A percentile compares a stretch with the other conserved stretches of the same genome.
phyloP scores from a whole-genome alignment of 257 asterid genomes.

The Salvia rosmarinus region DNA sequence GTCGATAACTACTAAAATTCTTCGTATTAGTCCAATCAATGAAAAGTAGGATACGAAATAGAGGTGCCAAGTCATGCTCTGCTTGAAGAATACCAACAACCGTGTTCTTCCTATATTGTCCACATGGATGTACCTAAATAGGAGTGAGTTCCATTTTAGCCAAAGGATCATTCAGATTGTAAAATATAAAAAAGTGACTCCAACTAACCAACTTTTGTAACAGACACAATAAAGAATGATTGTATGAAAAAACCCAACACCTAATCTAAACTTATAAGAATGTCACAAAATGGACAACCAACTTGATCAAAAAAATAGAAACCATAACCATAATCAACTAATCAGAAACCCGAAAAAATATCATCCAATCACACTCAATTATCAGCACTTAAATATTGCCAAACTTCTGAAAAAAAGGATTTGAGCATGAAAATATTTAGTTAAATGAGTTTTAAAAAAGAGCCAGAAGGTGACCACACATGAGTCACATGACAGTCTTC shows the following conservation, averaged over 20 bases:
- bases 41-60: conserved; percentile 81
- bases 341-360: not conserved
- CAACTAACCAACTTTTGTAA: conserved; percentile 1
- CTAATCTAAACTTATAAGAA: not conserved
- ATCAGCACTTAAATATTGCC: not conserved
- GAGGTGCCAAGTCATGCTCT: conserved; percentile 84
- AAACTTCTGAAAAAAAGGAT: not conserved
- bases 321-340: not conserved
- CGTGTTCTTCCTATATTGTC: conserved; percentile 97
- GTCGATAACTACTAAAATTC: conserved; percentile 8
- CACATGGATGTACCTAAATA: conserved; percentile 93
- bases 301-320: not conserved
- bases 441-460: not conserved
- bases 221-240: not conserved
- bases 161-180: conserved; percentile 12
- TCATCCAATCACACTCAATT: not conserved
- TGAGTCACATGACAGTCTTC: not conserved
- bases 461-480: not conserved
- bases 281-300: conserved; percentile 5
- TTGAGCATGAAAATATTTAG: not conserved
- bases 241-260: not conserved
- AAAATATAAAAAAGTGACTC: conserved; percentile 7
- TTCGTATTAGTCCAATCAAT: conserved; percentile 20
- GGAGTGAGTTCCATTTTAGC: conserved; percentile 17
- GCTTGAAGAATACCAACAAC: conserved; percentile 93